A percentile compares a stretch with the other conserved stretches of the same genome.
Conservation (phyloP, 1,139 yeast species). For the Yamadazyma trypodendri region DNA sequence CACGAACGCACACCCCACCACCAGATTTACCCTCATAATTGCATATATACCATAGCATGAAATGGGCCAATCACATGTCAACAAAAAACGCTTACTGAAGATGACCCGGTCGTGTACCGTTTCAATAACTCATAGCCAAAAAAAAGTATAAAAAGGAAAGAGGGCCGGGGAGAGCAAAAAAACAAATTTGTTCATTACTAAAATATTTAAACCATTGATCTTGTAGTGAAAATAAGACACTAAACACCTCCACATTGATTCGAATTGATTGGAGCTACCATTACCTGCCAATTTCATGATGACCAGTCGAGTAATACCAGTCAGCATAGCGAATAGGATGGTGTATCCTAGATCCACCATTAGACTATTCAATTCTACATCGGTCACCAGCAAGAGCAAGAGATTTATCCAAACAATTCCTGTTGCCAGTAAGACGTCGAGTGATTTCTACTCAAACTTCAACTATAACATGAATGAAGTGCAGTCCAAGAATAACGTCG, state of each 20-base stretch:
- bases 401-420: slow-evolving; percentile 47
- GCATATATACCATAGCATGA: too few relatives aligned
- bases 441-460: slow-evolving; percentile 30
- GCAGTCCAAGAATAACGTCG: slow-evolving; percentile 14
- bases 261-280: too few relatives aligned
- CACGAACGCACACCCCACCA: too few relatives aligned
- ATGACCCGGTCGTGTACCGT: slow-evolving; percentile 3
- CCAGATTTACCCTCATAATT: too few relatives aligned
- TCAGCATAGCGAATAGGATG: not conserved
- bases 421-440: slow-evolving; percentile 18
- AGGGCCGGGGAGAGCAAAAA: slow-evolving; percentile 1
- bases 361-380: slow-evolving; percentile 1
- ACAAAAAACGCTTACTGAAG: slow-evolving; percentile 11
- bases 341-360: not conserved
- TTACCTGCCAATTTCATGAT: not conserved
- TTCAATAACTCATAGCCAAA: not conserved
- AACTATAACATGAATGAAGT: slow-evolving; percentile 17
- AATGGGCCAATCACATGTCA: slow-evolving; percentile 9
- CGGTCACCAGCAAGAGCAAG: slow-evolving; percentile 25
- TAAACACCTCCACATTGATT: not conserved
- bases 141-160: slow-evolving; percentile 2
- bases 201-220: not conserved
- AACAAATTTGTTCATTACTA: slow-evolving; percentile 1
- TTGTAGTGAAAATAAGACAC: not conserved
- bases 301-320: not conserved